Percentiles rank a stretch among this genome's conserved stretches.
These are phyloP conservation scores for Pelargonium cotyledonis DNA, from an alignment of 441 rosid genomes.

Conservation along the genomic window DNA sequence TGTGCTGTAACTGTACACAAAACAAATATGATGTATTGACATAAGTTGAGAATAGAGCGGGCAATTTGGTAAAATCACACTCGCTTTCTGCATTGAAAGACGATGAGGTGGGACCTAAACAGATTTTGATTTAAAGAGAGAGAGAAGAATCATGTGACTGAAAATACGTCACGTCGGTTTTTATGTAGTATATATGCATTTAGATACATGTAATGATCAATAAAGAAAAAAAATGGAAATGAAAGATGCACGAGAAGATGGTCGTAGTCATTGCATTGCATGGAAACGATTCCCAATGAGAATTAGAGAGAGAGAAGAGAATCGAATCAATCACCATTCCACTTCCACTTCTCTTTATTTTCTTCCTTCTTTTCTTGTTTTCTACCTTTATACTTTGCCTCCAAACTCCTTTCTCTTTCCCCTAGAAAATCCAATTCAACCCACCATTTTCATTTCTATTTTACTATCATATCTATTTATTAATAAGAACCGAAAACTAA, in stretches of 20 bases:
- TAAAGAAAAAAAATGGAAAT: slow-evolving; percentile 9
- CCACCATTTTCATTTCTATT: not conserved
- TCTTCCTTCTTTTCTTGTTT: slow-evolving; percentile 24
- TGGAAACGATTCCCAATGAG: slow-evolving; percentile 56
- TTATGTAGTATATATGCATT: too few relatives aligned
- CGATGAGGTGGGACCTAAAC: too few relatives aligned
- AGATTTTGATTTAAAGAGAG: too few relatives aligned
- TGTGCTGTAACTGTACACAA: too few relatives aligned
- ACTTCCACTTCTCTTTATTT: slow-evolving; percentile 29
- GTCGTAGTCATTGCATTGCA: slow-evolving; percentile 59
- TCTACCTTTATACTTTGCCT: slow-evolving; percentile 36
- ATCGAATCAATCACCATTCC: slow-evolving; percentile 35
- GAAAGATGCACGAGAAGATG: slow-evolving; percentile 22
- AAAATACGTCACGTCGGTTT: too few relatives aligned
- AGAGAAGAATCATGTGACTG: too few relatives aligned
- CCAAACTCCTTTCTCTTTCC: slow-evolving; percentile 56
- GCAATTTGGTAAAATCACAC: too few relatives aligned
- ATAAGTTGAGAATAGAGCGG: too few relatives aligned
- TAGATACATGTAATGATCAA: too few relatives aligned
- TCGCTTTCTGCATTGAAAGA: too few relatives aligned
- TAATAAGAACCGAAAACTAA: too few relatives aligned
- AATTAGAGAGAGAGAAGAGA: slow-evolving; percentile 25
- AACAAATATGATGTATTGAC: too few relatives aligned
- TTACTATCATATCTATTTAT: not conserved
- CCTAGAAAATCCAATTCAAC: slow-evolving; percentile 57